Percentiles rank a stretch among this genome's conserved stretches.
Evolutionary conservation across 2,329 filamentous ascomycete species (phyloP).

Genomic region (Diaporthe sp.): DNA sequence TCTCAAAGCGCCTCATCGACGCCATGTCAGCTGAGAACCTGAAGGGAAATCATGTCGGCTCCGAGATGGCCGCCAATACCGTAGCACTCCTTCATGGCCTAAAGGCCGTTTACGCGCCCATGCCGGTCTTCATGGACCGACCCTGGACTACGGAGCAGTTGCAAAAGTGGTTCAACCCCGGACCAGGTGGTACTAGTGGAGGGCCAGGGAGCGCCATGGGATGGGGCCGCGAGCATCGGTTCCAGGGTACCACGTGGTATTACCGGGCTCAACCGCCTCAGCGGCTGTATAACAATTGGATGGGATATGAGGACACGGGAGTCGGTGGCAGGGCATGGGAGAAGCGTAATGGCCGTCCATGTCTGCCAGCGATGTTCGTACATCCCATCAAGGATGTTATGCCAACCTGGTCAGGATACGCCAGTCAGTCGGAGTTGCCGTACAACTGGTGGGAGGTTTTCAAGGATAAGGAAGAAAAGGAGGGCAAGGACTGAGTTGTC

Average conservation of each 20-base stretch:
- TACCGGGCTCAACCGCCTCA: conserved; percentile 70
- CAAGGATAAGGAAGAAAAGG: conserved; percentile 37
- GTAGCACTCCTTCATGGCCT: conserved; percentile 82
- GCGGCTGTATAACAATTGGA: conserved; percentile 74
- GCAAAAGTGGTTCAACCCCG: conserved; percentile 72
- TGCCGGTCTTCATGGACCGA: conserved; percentile 85
- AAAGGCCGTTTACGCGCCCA: conserved; percentile 83
- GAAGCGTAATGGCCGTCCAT: conserved; percentile 66
- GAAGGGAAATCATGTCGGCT: conserved; percentile 80
- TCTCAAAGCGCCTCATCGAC: conserved; percentile 79
- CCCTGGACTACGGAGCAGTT: conserved; percentile 73
- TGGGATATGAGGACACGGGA: conserved; percentile 70
- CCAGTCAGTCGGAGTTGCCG: conserved; percentile 57
- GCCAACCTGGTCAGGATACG: conserved; percentile 61
- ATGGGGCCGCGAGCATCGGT: conserved; percentile 71
- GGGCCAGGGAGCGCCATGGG: conserved; percentile 70
- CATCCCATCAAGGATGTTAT: conserved; percentile 73
- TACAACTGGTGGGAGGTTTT: conserved; percentile 47
- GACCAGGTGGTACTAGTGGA: conserved; percentile 67
- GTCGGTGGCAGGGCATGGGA: conserved; percentile 72
- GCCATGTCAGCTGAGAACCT: conserved; percentile 85
- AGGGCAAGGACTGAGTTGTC: conserved; percentile 5
- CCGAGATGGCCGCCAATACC: conserved; percentile 84
- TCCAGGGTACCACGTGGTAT: conserved; percentile 73
- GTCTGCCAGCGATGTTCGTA: conserved; percentile 71